Percentiles rank a stretch among this genome's conserved stretches.
Conservation (phyloP, 768 basidiomycete species). For the Kwoniella dejecticola region DNA sequence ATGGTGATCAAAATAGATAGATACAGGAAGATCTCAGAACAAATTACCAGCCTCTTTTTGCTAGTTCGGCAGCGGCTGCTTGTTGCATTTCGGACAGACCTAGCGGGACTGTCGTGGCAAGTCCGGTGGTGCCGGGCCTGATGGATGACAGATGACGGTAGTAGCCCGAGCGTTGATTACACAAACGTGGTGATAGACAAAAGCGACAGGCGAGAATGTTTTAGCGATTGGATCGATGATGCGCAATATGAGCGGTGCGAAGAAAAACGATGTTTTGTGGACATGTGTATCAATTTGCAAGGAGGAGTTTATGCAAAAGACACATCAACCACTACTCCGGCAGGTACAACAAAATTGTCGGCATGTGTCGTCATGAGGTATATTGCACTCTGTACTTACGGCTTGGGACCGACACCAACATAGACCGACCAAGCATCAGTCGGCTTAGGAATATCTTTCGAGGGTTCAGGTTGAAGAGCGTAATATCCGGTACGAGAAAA, state of each 20-base stretch:
- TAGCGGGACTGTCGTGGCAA: constrained; percentile 4
- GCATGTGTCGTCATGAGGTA: too few relatives aligned
- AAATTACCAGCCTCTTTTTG: constrained; percentile 9
- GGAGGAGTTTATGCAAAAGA: too few relatives aligned
- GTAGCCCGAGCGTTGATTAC: too few relatives aligned
- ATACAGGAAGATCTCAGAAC: background rate
- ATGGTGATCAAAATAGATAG: background rate
- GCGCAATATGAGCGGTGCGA: too few relatives aligned
- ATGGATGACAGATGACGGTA: too few relatives aligned
- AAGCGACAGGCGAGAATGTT: too few relatives aligned
- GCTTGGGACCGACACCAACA: constrained; percentile 4
- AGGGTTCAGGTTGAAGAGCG: constrained; percentile 27
- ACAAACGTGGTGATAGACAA: too few relatives aligned
- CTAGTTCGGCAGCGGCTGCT: constrained; percentile 6
- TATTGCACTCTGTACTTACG: constrained; percentile 5
- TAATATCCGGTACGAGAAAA: constrained; percentile 48
- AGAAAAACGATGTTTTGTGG: too few relatives aligned
- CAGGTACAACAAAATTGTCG: too few relatives aligned
- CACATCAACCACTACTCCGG: constrained; percentile 5
- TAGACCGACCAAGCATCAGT: constrained; percentile 2
- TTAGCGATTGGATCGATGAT: too few relatives aligned
- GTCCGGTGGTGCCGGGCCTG: background rate
- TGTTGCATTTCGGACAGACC: constrained; percentile 12
- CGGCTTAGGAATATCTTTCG: constrained; percentile 2
- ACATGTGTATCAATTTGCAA: too few relatives aligned